These are phyloP conservation scores for Stereocaulon alpinum DNA, from an alignment of 495 filamentous ascomycete species.

Conservation along the genomic window DNA sequence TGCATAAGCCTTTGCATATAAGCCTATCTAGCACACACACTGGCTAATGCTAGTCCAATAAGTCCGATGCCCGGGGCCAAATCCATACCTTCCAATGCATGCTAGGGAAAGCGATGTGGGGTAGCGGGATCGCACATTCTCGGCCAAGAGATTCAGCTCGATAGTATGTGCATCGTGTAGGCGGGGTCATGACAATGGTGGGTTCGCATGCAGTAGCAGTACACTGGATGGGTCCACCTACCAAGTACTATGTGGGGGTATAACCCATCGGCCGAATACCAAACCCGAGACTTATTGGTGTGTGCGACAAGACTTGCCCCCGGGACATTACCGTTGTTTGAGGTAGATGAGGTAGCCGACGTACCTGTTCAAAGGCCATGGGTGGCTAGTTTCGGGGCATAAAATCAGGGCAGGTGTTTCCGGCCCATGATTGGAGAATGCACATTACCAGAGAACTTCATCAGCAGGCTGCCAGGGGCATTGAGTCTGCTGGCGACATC, in stretches of 20 bases:
- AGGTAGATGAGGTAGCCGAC: too few relatives aligned
- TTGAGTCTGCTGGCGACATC: not conserved
- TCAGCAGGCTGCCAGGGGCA: not conserved
- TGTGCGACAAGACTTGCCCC: too few relatives aligned
- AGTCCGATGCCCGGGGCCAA: not conserved
- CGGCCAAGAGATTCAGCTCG: not conserved
- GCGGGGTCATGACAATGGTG: not conserved
- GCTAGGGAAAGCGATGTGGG: not conserved
- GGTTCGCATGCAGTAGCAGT: not conserved
- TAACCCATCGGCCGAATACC: too few relatives aligned
- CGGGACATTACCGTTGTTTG: too few relatives aligned
- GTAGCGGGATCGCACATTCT: not conserved
- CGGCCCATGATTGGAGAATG: too few relatives aligned
- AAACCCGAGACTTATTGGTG: too few relatives aligned
- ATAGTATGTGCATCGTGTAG: not conserved
- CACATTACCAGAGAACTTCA: not conserved
- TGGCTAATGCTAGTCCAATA: not conserved
- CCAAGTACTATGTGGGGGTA: too few relatives aligned
- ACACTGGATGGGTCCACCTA: not conserved
- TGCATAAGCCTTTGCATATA: slow-evolving; percentile 1
- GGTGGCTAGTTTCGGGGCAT: too few relatives aligned
- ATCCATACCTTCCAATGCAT: not conserved
- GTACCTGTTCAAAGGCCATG: too few relatives aligned
- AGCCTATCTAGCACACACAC: not conserved
- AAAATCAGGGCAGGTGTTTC: not conserved